Base-by-base conservation (phyloP, 306 rosid species). In the Ceratonia siliqua region DNA sequence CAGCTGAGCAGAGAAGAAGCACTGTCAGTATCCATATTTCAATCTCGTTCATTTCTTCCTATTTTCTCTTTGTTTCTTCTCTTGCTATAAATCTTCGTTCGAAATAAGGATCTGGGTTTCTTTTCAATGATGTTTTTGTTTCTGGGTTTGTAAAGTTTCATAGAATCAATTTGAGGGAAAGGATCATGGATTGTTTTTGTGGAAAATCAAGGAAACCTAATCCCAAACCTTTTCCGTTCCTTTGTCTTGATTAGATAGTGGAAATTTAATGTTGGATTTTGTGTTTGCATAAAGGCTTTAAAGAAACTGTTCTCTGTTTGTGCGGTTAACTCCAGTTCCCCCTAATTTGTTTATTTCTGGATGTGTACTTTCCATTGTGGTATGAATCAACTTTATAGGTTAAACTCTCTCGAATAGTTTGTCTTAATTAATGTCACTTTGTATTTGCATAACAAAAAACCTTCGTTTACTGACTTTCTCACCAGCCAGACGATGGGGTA, bases 1-100 rank as follows among this genome's bases (percentile, higher is more conserved):
- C 88, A 45, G 99, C 99, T 72, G 99, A 95, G 76, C 99, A 83
- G 81, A 89, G 99, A 76, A 92, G 99, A 87, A 90, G 92, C 92
- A 87, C 91, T 71, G 99, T 95, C 70, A 92, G 93, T 72, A 21
- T 64, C 17, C 56, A 22, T 56, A 36, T 74, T 49, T 49, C 43
- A 36, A 33, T 78, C 24, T 80, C 72, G 14, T 67, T 43, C 3
- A 15, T 33, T 43, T 62, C 2, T 8, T 62, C 49, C 30, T 13
- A 38, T 24, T 30, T 55, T 27, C 38, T 36, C 42, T 18, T 20
- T 17, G 6, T 81, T 61, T 18, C 72, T 57, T 69, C 13, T 75
- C 45, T 35, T 76, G 57, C 5, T 20, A 1, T 5, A 35, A 18
- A 2, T 62, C 38, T 43, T 30, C 46, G 22, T 21, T 20, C 53